A percentile compares a stretch with the other conserved stretches of the same genome.
phyloP scores from a whole-genome alignment of 768 basidiomycete genomes.

The Mycena pura region DNA sequence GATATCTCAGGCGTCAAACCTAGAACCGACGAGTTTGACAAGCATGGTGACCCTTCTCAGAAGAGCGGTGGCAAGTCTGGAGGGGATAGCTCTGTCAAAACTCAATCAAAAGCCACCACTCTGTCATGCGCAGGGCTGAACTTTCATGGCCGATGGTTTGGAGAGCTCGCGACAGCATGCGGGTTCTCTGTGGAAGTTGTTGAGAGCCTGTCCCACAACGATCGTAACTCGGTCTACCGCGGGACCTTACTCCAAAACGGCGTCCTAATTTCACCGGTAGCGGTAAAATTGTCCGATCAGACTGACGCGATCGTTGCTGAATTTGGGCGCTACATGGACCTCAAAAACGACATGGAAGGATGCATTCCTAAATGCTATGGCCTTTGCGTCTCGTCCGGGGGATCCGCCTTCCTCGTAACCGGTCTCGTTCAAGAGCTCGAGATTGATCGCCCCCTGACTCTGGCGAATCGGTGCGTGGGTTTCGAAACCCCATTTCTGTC shows the following conservation, averaged over 20 bases:
- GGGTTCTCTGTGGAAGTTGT: neutral
- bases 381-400: neutral
- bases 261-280: neutral
- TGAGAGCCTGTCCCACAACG: neutral
- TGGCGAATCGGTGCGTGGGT: neutral
- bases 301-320: neutral
- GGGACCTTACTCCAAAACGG: neutral
- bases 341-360: neutral
- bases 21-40: no score
- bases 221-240: neutral
- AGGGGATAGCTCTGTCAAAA: no score
- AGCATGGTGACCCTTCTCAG: no score
- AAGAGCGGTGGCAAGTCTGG: no score
- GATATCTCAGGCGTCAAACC: no score
- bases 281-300: neutral
- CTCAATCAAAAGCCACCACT: no score
- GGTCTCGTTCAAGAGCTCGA: neutral
- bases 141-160: neutral
- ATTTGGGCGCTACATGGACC: neutral
- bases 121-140: no score
- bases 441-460: no score
- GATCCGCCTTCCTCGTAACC: neutral
- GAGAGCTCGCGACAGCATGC: neutral
- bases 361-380: conserved; percentile 5
- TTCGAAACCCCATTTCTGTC: neutral